A percentile compares a stretch with the other conserved stretches of the same genome.
Evolutionary conservation across 2,329 filamentous ascomycete species (phyloP).

Genomic region (Aschersonia sp.): DNA sequence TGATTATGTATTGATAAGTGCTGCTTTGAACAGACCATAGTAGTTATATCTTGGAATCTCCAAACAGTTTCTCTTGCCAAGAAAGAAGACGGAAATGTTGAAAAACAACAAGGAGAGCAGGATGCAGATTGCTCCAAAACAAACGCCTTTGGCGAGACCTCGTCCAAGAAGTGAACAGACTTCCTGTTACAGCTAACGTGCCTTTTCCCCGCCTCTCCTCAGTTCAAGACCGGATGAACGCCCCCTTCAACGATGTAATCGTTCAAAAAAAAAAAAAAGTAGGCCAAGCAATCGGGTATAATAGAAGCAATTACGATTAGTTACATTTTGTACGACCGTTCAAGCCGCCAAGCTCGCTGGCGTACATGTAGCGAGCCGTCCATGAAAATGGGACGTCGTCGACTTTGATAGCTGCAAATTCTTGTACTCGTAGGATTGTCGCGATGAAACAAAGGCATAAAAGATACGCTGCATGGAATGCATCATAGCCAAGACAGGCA

Average conservation of each 20-base stretch:
- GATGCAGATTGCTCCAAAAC: no score
- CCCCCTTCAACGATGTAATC: background rate
- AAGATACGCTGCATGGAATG: no score
- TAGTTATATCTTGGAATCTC: conserved; percentile 4
- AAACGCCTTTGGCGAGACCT: no score
- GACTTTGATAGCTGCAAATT: no score
- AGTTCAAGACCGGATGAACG: conserved; percentile 2
- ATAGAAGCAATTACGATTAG: conserved; percentile 5
- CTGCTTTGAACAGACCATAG: background rate
- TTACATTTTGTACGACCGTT: conserved; percentile 4
- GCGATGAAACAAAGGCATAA: no score
- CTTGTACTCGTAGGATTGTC: no score
- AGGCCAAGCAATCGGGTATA: conserved; percentile 4
- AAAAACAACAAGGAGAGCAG: no score
- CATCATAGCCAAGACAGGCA: no score
- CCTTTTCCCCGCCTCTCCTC: background rate
- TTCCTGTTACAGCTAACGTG: no score
- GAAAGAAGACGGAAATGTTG: background rate
- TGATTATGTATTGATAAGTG: background rate
- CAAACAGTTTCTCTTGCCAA: conserved; percentile 1
- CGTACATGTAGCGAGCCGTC: background rate
- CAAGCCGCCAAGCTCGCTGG: conserved; percentile 1
- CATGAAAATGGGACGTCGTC: no score
- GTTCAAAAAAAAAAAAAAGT: background rate
- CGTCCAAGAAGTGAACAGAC: no score